Evolutionary conservation across 1,284 basidiomycete genomes (phyloP), one percentile per base, ranked within the genome.

Genomic region (Ustilago curta): DNA sequence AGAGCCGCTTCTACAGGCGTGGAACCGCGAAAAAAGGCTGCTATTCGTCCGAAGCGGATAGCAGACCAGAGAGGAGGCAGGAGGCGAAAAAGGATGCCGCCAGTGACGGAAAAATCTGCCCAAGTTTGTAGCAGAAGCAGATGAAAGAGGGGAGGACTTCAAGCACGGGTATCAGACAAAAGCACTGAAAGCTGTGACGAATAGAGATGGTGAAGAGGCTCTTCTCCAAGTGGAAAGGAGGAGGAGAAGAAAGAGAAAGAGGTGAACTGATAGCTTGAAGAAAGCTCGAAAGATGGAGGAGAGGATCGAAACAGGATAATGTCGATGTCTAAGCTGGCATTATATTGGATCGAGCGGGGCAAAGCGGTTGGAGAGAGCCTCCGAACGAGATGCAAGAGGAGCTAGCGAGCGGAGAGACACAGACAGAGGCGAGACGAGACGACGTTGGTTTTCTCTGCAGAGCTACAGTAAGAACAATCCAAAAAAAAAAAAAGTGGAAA

Each of bases 131-230:
- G 16, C 4, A 37, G 16, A 37, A 32, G 31, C 31, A 9, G 31
- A 32, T 32, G 32, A 19, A 31, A 19, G 37, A 25, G 42, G 40
- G n/a, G 42, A 45, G 48, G 23, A 47, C 51, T 69, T 51, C 51
- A 31, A 52, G 59, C 59, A 71, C 52, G 58, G 54, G 59, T 68
- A 74, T 61, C 49, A 47, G 37, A 59, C 37, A 67, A 43, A 35
- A 23, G 70, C 53, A 56, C 52, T 29, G 43, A 44, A 43, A 42
- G 27, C 11, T 18, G 42, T 44, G 21, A 32, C 31, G 29, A 39
- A 39, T 27, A n/a, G 27, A 27, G 50, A 47, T 43, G 35, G 21
- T 59, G 35, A 39, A 39, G 51, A 51, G 29, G 50, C 18, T 53
- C 19, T 50, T 44, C 47, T 40, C 43, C 39, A 37, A 23, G 16